A percentile compares a stretch with the other conserved stretches of the same genome.
Conservation (phyloP, 2,329 filamentous ascomycete species). For the Byssoonygena ceratinophila region DNA sequence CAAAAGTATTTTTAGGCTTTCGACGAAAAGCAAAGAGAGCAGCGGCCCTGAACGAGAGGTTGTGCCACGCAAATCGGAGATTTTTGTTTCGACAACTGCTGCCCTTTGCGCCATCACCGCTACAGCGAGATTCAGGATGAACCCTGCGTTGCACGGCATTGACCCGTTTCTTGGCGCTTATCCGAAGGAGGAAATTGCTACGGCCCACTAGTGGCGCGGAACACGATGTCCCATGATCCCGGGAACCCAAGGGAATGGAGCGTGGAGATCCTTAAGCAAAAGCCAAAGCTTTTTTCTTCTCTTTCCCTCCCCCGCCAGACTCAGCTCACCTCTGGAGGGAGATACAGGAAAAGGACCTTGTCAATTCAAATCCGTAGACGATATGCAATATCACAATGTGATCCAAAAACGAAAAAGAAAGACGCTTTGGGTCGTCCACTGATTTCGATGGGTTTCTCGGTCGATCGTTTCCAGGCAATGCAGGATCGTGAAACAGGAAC, state of each 20-base stretch:
- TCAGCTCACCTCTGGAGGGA: too few species aligned
- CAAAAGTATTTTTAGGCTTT: background rate
- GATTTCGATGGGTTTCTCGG: background rate
- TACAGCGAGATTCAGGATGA: background rate
- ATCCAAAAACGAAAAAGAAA: background rate
- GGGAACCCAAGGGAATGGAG: conserved; percentile 9
- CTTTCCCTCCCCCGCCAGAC: background rate
- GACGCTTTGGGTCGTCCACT: background rate
- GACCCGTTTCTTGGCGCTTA: conserved; percentile 4
- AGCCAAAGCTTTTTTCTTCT: conserved; percentile 2
- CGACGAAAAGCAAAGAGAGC: background rate
- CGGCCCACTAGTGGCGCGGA: conserved; percentile 8
- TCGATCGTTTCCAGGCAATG: conserved; percentile 11
- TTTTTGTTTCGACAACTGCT: background rate
- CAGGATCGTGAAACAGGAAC: background rate
- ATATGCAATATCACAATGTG: background rate
- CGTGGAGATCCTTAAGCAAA: conserved; percentile 10
- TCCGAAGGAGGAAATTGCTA: conserved; percentile 3
- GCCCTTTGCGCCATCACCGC: background rate
- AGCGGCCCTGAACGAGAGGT: background rate
- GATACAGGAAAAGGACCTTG: background rate
- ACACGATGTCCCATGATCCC: conserved; percentile 8
- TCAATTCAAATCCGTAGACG: background rate
- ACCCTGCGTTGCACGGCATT: background rate
- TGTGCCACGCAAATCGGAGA: background rate